A percentile compares a stretch with the other conserved stretches of the same genome.
Evolutionary conservation across 1,139 yeast species (phyloP).

Genomic region (Yamadazyma friedrichii): DNA sequence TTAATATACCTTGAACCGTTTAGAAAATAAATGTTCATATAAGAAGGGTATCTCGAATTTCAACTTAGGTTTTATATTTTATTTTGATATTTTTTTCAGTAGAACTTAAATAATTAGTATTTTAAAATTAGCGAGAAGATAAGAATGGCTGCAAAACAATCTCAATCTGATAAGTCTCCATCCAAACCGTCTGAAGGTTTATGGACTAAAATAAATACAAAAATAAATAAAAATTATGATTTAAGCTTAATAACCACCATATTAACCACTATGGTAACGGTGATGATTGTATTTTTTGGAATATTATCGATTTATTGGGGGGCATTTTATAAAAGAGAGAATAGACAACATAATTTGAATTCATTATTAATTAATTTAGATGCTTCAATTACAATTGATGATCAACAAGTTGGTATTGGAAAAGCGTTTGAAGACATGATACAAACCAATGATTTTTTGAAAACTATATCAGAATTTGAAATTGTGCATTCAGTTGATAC

Average conservation of each 20-base stretch:
- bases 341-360: constrained; percentile 38
- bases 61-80: no score
- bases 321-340: constrained; percentile 42
- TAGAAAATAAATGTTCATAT: no score
- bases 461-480: constrained; percentile 4
- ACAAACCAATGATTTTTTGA: constrained; percentile 16
- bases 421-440: constrained; percentile 27
- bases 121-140: no score
- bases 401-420: constrained; percentile 26
- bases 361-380: constrained; percentile 51
- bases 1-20: no score
- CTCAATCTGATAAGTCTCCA: no score
- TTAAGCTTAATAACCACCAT: not conserved
- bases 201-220: not conserved
- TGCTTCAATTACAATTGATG: constrained; percentile 19
- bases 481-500: not conserved
- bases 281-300: constrained; percentile 20
- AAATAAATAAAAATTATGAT: not conserved
- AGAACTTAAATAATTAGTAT: no score
- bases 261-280: not conserved
- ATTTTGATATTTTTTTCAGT: no score
- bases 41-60: no score
- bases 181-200: no score
- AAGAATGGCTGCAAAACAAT: no score
- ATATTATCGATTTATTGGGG: constrained; percentile 63